Evolutionary conservation across 2,329 filamentous ascomycete genomes (phyloP).

Genomic region (Trichoderma sp.): DNA sequence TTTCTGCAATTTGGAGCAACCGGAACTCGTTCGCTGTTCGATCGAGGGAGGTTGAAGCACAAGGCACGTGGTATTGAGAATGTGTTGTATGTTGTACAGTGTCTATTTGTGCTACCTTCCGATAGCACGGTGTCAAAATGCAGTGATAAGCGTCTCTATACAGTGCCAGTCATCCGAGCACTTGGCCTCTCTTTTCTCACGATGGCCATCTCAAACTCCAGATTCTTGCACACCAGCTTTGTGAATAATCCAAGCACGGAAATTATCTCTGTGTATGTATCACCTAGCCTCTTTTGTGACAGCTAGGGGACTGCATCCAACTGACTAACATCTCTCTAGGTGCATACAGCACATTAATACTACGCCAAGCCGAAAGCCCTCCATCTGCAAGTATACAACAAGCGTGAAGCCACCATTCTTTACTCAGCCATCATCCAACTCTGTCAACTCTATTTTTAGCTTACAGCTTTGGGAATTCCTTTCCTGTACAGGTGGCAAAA

Average conservation of each 20-base stretch:
- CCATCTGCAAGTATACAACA: background rate
- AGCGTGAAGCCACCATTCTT: background rate
- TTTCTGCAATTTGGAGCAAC: background rate
- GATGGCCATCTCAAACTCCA: background rate
- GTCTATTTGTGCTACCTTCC: background rate
- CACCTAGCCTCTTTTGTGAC: background rate
- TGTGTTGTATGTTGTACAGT: background rate
- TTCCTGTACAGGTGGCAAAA: background rate
- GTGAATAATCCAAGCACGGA: background rate
- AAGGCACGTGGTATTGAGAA: background rate
- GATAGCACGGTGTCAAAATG: background rate
- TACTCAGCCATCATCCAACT: background rate
- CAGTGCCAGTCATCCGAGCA: background rate
- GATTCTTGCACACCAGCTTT: background rate
- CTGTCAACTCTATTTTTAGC: background rate
- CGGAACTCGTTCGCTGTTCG: background rate
- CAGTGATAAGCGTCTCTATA: background rate
- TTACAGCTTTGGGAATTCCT: background rate
- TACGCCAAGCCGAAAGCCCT: background rate
- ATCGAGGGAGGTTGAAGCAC: background rate
- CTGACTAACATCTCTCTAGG: background rate
- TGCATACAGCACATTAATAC: background rate
- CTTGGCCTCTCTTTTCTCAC: background rate
- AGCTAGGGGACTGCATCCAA: background rate
- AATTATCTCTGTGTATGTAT: background rate